A percentile compares a stretch with the other conserved stretches of the same genome.
Evolutionary conservation across 1,284 basidiomycete genomes (phyloP).

Genomic region (Moesziomyces globuligerus): DNA sequence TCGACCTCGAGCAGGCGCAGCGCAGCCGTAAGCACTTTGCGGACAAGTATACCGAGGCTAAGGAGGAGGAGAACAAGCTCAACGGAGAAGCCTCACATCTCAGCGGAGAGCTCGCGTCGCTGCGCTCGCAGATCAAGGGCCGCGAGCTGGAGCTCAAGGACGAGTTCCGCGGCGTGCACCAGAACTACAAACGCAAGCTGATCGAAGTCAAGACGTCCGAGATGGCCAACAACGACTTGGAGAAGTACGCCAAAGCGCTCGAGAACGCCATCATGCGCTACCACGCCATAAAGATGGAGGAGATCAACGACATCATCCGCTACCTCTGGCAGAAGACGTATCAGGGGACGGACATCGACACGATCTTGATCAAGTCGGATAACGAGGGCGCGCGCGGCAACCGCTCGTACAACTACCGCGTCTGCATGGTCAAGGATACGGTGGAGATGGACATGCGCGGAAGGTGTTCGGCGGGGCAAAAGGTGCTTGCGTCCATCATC

Average conservation of each 20-base stretch:
- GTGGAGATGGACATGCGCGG: constrained; percentile 99
- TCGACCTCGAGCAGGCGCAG: constrained; percentile 56
- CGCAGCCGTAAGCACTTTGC: constrained; percentile 77
- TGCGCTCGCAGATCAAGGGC: constrained; percentile 66
- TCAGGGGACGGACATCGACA: constrained; percentile 98
- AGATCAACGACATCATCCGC: constrained; percentile 87
- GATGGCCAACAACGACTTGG: constrained; percentile 71
- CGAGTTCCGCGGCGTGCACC: constrained; percentile 88
- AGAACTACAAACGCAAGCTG: constrained; percentile 86
- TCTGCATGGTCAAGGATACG: constrained; percentile 95
- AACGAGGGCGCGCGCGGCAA: constrained; percentile 76
- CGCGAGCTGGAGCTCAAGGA: constrained; percentile 77
- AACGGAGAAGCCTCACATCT: constrained; percentile 73
- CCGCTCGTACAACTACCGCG: constrained; percentile 94
- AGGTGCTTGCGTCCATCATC: constrained; percentile 98
- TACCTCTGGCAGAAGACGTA: constrained; percentile 96
- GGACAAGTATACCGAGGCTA: constrained; percentile 77
- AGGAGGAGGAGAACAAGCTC: constrained; percentile 77
- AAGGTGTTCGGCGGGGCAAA: constrained; percentile 96
- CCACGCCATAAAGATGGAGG: constrained; percentile 98
- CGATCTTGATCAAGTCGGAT: constrained; percentile 93
- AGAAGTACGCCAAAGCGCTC: constrained; percentile 98
- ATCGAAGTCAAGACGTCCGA: constrained; percentile 82
- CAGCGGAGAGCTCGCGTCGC: constrained; percentile 58
- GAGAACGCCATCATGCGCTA: constrained; percentile 94